These are phyloP conservation scores for Candida awuae DNA, from an alignment of 805 yeast genomes.

Conservation along the genomic window DNA sequence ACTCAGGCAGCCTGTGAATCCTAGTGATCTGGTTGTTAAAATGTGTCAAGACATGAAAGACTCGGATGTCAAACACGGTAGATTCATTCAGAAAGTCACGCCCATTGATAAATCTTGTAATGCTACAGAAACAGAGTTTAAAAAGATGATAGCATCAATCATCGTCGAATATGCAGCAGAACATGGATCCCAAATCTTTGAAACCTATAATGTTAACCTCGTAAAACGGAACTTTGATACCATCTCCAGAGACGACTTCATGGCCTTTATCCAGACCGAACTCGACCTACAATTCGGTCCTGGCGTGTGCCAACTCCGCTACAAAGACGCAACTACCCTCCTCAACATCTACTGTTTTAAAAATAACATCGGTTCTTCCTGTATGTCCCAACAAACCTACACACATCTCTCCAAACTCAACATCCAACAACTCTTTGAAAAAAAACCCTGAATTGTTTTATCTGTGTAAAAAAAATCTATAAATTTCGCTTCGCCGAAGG, in stretches of 20 bases:
- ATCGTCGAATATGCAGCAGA: conserved; percentile 15
- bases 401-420: conserved; percentile 61
- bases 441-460: conserved; percentile 2
- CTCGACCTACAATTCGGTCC: conserved; percentile 18
- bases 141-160: conserved; percentile 32
- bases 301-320: conserved; percentile 45
- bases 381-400: conserved; percentile 49
- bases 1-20: conserved; percentile 68
- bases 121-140: conserved; percentile 62
- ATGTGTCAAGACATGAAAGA: conserved; percentile 55
- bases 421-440: conserved; percentile 66
- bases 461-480: background rate
- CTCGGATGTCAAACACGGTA: conserved; percentile 48
- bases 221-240: conserved; percentile 71
- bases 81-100: conserved; percentile 69
- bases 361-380: conserved; percentile 80
- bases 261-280: conserved; percentile 40
- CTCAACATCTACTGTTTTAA: conserved; percentile 84
- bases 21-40: conserved; percentile 58
- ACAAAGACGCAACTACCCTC: conserved; percentile 70
- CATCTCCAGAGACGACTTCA: conserved; percentile 64
- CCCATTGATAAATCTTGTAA: conserved; percentile 74
- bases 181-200: conserved; percentile 5
- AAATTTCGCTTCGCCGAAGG: no score
- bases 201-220: conserved; percentile 72